phyloP scores from a whole-genome alignment of 2,329 filamentous ascomycete species.

The Fusarium tuaranense region DNA sequence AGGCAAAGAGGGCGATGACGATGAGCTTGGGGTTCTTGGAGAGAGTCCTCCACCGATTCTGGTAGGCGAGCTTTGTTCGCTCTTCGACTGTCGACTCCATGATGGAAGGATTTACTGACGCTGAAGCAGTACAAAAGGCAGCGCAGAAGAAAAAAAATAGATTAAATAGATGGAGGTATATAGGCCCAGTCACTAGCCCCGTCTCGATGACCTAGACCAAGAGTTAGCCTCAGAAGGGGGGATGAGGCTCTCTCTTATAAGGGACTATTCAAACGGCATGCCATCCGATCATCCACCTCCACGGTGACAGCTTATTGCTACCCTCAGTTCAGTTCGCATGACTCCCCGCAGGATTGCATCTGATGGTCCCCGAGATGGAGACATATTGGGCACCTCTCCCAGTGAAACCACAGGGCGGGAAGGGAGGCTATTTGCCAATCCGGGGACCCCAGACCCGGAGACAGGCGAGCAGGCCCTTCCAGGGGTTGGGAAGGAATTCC shows the following conservation, averaged over 20 bases:
- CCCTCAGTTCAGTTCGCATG: not conserved
- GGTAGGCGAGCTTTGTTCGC: constrained; percentile 37
- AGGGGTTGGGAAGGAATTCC: not conserved
- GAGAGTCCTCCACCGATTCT: constrained; percentile 40
- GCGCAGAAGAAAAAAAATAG: not conserved
- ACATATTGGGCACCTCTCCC: not conserved
- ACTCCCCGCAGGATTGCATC: not conserved
- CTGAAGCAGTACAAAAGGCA: not conserved
- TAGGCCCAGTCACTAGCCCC: not conserved
- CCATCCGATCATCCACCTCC: not conserved
- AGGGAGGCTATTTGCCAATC: constrained; percentile 27
- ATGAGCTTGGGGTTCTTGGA: constrained; percentile 40
- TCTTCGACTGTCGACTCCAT: constrained; percentile 33
- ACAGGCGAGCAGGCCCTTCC: not conserved
- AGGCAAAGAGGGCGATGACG: constrained; percentile 42
- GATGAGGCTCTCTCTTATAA: not conserved
- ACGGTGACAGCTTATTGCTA: not conserved
- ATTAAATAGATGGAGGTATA: not conserved
- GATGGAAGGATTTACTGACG: not conserved
- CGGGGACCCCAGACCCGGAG: constrained; percentile 39
- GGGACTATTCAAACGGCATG: not conserved
- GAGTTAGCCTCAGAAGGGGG: not conserved
- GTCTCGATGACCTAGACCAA: not conserved
- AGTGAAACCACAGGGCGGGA: not conserved
- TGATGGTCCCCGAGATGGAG: constrained; percentile 6